Base-by-base conservation (phyloP, 2,329 filamentous ascomycete species). In the Epichloe uncinata region DNA sequence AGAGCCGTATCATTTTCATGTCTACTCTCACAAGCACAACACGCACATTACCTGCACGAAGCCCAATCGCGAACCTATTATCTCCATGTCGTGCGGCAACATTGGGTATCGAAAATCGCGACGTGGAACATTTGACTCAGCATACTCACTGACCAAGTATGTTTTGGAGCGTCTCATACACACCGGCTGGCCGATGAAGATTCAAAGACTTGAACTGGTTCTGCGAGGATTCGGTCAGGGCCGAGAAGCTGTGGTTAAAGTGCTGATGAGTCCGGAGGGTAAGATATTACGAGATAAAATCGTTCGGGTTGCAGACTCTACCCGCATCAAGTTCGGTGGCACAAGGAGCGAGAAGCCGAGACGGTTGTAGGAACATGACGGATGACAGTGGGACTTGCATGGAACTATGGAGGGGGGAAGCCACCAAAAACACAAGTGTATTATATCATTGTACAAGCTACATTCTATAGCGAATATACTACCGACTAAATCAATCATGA, bases 321-420 rank as follows among this genome's bases (percentile, higher is more conserved):
- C 91, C 50, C 85, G 85, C 61, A 69, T 97, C 67, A 98, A 98
- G 74, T 95, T 97, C 74, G 93, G 90, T 69, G 94, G 93, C 63
- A 87, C 86, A 38, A 86, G 90, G 68, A 91, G 88, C 72, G 79
- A 78, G 66, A 87, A 83, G 65, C 84, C 82, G 38, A 90, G 90
- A 69, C 84, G 93, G 72, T 70, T 97, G 72, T 72, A 66, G 26
- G 55, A 34, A 2, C 3, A 26, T 13, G 40, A 42, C 3, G 13
- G 11, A 7, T 12, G n/a, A 16, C 16, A 33, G 35, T 22, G 15
- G 15, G 30, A 26, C 7, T 47, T 40, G 7, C 11, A 37, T 3
- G 30, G 7, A 16, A 6, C n/a, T 8, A 7, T 12, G 11, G 42
- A 15, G 11, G 20, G 15, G 36, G 15, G 36, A 15, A 42, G 15